phyloP scores from a whole-genome alignment of 2,329 filamentous ascomycete genomes.

The Neopestalotiopsis sp. region DNA sequence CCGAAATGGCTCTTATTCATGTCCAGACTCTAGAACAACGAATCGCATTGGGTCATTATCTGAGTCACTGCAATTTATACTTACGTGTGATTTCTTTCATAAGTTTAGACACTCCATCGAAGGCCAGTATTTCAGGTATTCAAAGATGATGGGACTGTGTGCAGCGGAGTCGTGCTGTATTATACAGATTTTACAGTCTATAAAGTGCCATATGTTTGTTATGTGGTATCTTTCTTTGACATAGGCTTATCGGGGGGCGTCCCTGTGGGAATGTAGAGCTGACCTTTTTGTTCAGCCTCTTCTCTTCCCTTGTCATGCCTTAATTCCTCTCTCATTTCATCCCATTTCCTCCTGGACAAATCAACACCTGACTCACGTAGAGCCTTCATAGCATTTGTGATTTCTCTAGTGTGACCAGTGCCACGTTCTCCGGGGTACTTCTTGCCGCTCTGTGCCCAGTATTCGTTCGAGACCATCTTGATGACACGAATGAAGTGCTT shows the following conservation, averaged over 20 bases:
- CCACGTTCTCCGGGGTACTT: slow-evolving; percentile 59
- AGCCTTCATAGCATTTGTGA: slow-evolving; percentile 37
- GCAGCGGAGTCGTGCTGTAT: background rate
- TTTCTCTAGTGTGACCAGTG: slow-evolving; percentile 51
- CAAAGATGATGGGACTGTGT: background rate
- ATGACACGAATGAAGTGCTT: slow-evolving; percentile 68
- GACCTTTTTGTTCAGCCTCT: slow-evolving; percentile 10
- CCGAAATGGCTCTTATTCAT: no score
- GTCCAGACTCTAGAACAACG: no score
- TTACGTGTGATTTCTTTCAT: no score
- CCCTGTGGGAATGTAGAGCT: slow-evolving; percentile 12
- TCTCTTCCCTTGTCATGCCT: background rate
- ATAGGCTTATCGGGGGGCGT: slow-evolving; percentile 3
- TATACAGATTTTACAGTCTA: background rate
- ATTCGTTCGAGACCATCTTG: slow-evolving; percentile 61
- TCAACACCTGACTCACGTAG: slow-evolving; percentile 16
- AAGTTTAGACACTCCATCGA: no score
- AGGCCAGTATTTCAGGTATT: background rate
- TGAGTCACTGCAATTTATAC: no score
- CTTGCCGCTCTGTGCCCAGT: slow-evolving; percentile 53
- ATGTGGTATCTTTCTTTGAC: slow-evolving; percentile 5
- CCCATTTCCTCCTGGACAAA: slow-evolving; percentile 12
- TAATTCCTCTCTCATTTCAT: slow-evolving; percentile 30
- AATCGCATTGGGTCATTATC: no score
- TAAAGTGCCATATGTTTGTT: background rate